A percentile compares a stretch with the other conserved stretches of the same genome.
These are phyloP conservation scores for Phytophthora pistaciae DNA, from an alignment of 352 stramenopile genomes.

Conservation along the genomic window DNA sequence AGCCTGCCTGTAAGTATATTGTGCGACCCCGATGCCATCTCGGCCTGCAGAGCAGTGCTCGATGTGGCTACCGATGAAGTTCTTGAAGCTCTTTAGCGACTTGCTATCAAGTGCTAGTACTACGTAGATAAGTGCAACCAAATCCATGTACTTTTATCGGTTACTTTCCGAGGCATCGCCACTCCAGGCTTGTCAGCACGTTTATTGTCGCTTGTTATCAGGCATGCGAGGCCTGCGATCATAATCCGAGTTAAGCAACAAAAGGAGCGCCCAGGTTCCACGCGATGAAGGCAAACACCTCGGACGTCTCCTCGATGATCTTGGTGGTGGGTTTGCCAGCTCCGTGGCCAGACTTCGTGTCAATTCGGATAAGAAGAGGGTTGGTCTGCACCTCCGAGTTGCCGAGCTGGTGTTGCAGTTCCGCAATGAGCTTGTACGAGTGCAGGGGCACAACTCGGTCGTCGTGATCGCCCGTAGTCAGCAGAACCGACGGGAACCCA, in stretches of 20 bases:
- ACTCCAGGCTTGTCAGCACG: no score
- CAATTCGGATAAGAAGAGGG: constrained; percentile 90
- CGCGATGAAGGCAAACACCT: constrained; percentile 90
- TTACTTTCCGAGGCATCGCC: not conserved
- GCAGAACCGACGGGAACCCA: constrained; percentile 82
- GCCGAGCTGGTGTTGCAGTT: constrained; percentile 86
- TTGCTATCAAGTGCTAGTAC: no score
- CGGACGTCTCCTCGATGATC: constrained; percentile 86
- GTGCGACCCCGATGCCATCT: constrained; percentile 38
- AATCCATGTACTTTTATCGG: not conserved
- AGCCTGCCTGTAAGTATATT: constrained; percentile 54
- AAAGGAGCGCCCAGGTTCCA: constrained; percentile 71
- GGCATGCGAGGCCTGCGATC: no score
- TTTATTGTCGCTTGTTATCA: no score
- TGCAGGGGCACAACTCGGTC: constrained; percentile 92
- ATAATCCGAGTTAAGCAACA: constrained; percentile 33
- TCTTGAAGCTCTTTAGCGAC: constrained; percentile 25
- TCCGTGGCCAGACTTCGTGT: constrained; percentile 91
- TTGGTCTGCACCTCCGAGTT: constrained; percentile 70
- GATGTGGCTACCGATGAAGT: constrained; percentile 26
- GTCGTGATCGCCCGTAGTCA: constrained; percentile 92
- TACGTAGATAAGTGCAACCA: not conserved
- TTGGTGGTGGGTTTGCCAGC: constrained; percentile 91
- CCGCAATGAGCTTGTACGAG: constrained; percentile 92
- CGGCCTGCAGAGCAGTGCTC: constrained; percentile 38